Conservation (phyloP, 441 rosid species). For the Eugenia klotzschiana region DNA sequence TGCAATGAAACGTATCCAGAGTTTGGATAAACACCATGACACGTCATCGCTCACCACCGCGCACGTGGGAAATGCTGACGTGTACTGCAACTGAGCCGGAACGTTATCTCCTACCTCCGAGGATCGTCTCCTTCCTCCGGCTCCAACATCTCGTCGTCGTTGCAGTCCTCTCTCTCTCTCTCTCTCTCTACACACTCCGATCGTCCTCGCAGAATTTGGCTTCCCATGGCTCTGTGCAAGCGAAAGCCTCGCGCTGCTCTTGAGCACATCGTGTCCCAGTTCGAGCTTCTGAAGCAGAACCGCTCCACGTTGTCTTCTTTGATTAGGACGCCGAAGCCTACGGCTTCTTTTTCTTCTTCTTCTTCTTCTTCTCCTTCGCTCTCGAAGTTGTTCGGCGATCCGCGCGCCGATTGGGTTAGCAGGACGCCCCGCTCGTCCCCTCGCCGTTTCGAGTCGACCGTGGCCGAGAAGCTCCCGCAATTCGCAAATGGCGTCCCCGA, state of each 20-base stretch:
- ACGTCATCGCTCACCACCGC: not conserved
- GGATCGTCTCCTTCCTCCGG: not conserved
- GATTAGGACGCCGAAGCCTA: not conserved
- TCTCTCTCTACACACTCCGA: not conserved
- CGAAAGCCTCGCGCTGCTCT: not conserved
- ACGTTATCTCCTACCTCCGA: not conserved
- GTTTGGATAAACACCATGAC: not conserved
- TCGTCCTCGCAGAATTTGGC: not conserved
- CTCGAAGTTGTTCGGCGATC: not conserved
- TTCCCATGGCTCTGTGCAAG: not conserved
- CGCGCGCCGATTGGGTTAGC: not conserved
- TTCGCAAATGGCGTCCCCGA: slow-evolving; percentile 18
- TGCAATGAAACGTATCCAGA: too few species aligned
- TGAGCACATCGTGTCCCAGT: not conserved
- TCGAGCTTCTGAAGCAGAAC: not conserved
- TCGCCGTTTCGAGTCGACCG: slow-evolving; percentile 29
- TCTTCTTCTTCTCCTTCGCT: not conserved
- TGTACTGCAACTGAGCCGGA: not conserved
- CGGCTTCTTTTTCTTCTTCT: not conserved
- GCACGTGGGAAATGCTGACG: not conserved
- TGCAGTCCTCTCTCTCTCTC: not conserved
- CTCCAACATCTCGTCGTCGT: not conserved
- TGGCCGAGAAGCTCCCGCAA: slow-evolving; percentile 21
- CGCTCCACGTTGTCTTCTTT: not conserved
- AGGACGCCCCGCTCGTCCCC: not conserved